Evolutionary conservation across 2,329 filamentous ascomycete genomes (phyloP).

Genomic region (Fusarium mundagurra): DNA sequence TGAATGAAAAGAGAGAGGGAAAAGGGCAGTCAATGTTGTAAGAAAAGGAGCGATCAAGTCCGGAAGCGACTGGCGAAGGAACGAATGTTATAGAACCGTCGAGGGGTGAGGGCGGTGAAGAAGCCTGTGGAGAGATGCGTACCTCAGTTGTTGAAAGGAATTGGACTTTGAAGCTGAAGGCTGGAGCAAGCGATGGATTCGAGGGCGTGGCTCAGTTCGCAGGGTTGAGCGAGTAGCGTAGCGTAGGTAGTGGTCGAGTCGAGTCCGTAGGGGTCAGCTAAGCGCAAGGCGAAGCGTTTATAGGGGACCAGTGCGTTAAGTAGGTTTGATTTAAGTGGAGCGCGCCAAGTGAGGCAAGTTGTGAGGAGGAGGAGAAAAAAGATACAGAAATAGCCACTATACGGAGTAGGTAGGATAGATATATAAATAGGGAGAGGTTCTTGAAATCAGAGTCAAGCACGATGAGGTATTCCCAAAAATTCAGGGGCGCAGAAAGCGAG

Average conservation of each 20-base stretch:
- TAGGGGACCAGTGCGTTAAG: neutral
- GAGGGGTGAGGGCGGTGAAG: slow-evolving; percentile 21
- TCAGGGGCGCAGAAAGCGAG: slow-evolving; percentile 26
- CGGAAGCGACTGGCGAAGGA: slow-evolving; percentile 29
- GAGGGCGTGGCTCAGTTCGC: slow-evolving; percentile 27
- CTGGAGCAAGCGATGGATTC: slow-evolving; percentile 23
- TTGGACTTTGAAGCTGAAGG: slow-evolving; percentile 15
- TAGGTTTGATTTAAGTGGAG: slow-evolving; percentile 13
- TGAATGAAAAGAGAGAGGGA: neutral
- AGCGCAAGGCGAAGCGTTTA: slow-evolving; percentile 31
- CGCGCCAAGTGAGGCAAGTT: neutral
- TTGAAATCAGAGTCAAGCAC: neutral
- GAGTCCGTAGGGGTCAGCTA: slow-evolving; percentile 5
- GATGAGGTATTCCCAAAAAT: slow-evolving; percentile 15
- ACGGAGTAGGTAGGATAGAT: neutral
- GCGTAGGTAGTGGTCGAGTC: neutral
- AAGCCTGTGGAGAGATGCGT: slow-evolving; percentile 12
- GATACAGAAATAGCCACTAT: neutral
- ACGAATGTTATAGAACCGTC: slow-evolving; percentile 8
- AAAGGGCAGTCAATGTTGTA: neutral
- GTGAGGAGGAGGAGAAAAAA: neutral
- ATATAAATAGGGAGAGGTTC: neutral
- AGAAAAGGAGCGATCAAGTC: slow-evolving; percentile 4
- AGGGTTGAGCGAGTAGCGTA: neutral
- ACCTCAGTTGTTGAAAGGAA: slow-evolving; percentile 30